A percentile compares a stretch with the other conserved stretches of the same genome.
These are phyloP conservation scores for Trichopus zeylanicus DNA, from an alignment of 116 monocot species.

Conservation along the genomic window DNA sequence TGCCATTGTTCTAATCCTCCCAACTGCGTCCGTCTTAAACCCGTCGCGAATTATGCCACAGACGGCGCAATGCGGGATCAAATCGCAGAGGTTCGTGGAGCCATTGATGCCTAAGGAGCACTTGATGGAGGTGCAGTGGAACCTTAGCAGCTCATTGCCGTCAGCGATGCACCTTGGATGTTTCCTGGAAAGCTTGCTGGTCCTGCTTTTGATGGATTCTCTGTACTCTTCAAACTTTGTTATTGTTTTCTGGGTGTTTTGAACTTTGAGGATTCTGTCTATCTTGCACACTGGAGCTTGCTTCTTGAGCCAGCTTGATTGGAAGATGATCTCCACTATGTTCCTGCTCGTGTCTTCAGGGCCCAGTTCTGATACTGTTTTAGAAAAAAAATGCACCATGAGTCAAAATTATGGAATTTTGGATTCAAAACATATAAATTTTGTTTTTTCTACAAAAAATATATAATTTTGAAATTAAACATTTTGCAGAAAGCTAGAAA, in stretches of 20 bases:
- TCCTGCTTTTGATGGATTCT: slow-evolving; percentile 43
- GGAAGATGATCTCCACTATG: slow-evolving; percentile 88
- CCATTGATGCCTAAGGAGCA: slow-evolving; percentile 53
- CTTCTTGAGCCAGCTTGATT: slow-evolving; percentile 77
- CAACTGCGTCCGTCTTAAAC: slow-evolving; percentile 40
- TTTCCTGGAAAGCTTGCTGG: slow-evolving; percentile 34
- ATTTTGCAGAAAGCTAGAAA: too few species aligned
- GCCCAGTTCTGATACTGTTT: slow-evolving; percentile 69
- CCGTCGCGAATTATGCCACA: slow-evolving; percentile 69
- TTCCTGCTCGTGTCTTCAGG: slow-evolving; percentile 75
- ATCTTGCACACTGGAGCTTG: slow-evolving; percentile 54
- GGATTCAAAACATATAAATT: too few species aligned
- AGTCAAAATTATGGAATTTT: background rate
- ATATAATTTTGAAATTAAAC: too few species aligned
- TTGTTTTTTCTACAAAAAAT: too few species aligned
- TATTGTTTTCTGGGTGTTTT: slow-evolving; percentile 42
- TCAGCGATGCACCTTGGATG: slow-evolving; percentile 77
- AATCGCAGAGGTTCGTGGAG: slow-evolving; percentile 40
- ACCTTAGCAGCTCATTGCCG: slow-evolving; percentile 87
- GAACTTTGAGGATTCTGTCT: slow-evolving; percentile 70
- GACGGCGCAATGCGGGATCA: slow-evolving; percentile 25
- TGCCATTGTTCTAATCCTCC: slow-evolving; percentile 49
- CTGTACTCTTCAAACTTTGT: slow-evolving; percentile 63
- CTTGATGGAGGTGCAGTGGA: slow-evolving; percentile 39
- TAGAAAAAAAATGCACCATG: background rate